These are phyloP conservation scores for Fusarium sp. DNA, from an alignment of 2,329 filamentous ascomycete species.

Conservation along the genomic window DNA sequence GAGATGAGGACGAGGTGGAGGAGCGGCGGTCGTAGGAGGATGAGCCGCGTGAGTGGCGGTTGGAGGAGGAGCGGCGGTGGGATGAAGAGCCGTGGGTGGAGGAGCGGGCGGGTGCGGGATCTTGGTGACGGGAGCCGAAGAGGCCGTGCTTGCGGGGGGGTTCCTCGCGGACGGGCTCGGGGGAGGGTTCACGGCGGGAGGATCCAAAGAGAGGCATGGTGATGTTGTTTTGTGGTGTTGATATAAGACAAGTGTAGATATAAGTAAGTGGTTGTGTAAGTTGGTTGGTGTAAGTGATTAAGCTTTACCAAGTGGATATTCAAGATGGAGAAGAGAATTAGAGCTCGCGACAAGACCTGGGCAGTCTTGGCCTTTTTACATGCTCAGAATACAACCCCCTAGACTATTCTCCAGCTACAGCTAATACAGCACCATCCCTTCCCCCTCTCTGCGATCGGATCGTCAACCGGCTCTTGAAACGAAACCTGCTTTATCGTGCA, in stretches of 20 bases:
- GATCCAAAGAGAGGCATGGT: constrained; percentile 50
- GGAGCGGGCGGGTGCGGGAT: constrained; percentile 44
- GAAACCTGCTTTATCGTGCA: constrained; percentile 32
- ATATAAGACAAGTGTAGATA: neutral
- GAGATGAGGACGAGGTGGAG: constrained; percentile 18
- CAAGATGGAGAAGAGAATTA: constrained; percentile 19
- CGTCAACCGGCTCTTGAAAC: constrained; percentile 19
- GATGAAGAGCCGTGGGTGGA: constrained; percentile 27
- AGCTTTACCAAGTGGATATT: neutral
- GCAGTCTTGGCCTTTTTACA: constrained; percentile 35
- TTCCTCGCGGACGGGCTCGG: constrained; percentile 47
- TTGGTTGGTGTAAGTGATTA: neutral
- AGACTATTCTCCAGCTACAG: constrained; percentile 5
- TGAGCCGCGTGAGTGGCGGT: neutral
- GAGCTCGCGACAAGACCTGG: constrained; percentile 23
- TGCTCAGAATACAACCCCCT: neutral
- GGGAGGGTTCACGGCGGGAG: constrained; percentile 44
- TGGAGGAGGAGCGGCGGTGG: constrained; percentile 26
- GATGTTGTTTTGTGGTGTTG: constrained; percentile 5
- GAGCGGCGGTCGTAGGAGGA: constrained; percentile 27
- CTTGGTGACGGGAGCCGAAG: constrained; percentile 50
- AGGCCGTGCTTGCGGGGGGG: constrained; percentile 51
- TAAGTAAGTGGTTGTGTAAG: neutral
- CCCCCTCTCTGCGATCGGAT: constrained; percentile 1
- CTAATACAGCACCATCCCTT: neutral